Evolutionary conservation across 345 rosid genomes (phyloP), one percentile per base, ranked within the genome.

Genomic region (Gossypium thurberi): DNA sequence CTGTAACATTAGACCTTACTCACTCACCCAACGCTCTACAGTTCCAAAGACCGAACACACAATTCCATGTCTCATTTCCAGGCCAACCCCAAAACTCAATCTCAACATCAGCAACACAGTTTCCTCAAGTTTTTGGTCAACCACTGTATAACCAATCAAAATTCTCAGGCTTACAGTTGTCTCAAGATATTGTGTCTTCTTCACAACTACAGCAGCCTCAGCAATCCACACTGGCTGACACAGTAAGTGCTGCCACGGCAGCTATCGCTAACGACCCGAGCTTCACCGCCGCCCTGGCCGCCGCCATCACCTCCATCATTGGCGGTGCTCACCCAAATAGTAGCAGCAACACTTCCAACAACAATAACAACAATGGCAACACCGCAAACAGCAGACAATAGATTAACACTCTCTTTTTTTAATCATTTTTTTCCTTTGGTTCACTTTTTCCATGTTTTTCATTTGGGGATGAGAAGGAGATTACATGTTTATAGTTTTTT

Each of bases 231-330:
- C 48, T 87, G 14, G 83, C 84, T 21, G 96, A 90, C 70, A 77
- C 92, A 0, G 84, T 92, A 50, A 81, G 79, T 10, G 96, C 93
- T 0, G 89, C 96, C 75, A 86, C 96, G 0, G 93, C 93, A 0
- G 96, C 97, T 73, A 92, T 95, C 83, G 87, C 99, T 0, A 87
- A 96, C 0, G 96, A 95, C 60, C 99, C 99, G 2, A 92, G 89
- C 80, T 95, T 95, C 81, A 91, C 98, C 0, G 98, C 96, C 0
- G 99, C 97, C 46, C 91, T 95, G 0, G 97, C 97, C 0, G 89
- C 99, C 1, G 96, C 96, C 74, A 91, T 95, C 77, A 79, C 91
- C 51, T 88, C 99, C 59, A 91, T 95, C 61, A 84, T 95, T 13
- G 89, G 94, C 4, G 86, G 88, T 10, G 80, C 75, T 8, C 77